These are phyloP conservation scores for Acidomyces sp. DNA, from an alignment of 495 filamentous ascomycete species.

Conservation along the genomic window DNA sequence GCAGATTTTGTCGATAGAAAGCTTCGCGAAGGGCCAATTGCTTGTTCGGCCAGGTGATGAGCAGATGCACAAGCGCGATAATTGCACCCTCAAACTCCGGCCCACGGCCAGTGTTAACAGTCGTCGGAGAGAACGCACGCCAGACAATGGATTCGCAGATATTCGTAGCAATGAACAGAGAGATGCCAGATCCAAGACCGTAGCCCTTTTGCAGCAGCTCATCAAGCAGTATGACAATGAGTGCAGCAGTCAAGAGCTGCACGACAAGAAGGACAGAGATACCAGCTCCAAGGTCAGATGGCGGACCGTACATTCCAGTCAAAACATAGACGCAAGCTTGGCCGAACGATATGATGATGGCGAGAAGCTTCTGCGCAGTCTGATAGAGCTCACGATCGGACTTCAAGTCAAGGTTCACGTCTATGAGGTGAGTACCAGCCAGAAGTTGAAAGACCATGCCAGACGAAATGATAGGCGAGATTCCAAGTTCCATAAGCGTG, in stretches of 20 bases:
- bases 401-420: conserved; percentile 92
- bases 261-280: conserved; percentile 95
- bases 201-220: conserved; percentile 99
- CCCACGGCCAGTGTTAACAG: conserved; percentile 97
- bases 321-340: conserved; percentile 95
- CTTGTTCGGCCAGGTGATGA: conserved; percentile 98
- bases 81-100: conserved; percentile 99
- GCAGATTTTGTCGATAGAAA: conserved; percentile 98
- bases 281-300: conserved; percentile 89
- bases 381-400: conserved; percentile 99
- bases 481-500: conserved; percentile 98
- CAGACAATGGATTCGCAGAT: conserved; percentile 99
- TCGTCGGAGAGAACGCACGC: conserved; percentile 98
- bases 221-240: conserved; percentile 98
- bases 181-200: conserved; percentile 95
- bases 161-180: conserved; percentile 99
- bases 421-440: conserved; percentile 97
- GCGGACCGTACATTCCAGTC: conserved; percentile 93
- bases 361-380: conserved; percentile 98
- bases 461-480: conserved; percentile 97
- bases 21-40: conserved; percentile 91
- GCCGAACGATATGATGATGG: conserved; percentile 92
- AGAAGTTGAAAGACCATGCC: conserved; percentile 99
- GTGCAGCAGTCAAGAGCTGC: conserved; percentile 88
- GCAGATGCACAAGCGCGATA: conserved; percentile 94